phyloP scores from a whole-genome alignment of 176 grass and related monocot species.

The Oryza australiensis region DNA sequence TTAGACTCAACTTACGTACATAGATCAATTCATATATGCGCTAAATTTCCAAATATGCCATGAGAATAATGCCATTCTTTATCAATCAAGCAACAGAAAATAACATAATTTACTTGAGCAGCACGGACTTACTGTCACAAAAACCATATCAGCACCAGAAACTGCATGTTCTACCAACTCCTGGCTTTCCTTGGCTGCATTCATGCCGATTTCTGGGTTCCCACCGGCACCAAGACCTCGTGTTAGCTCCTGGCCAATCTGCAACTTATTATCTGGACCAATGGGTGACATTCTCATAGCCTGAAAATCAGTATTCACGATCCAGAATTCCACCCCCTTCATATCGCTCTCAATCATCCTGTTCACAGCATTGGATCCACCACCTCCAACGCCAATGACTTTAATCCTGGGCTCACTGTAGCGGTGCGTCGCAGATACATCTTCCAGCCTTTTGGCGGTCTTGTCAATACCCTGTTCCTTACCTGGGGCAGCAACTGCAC shows the following conservation, averaged over 20 bases:
- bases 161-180: constrained; percentile 71
- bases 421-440: constrained; percentile 23
- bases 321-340: constrained; percentile 86
- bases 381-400: constrained; percentile 85
- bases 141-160: constrained; percentile 75
- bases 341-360: constrained; percentile 85
- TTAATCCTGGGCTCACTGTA: constrained; percentile 84
- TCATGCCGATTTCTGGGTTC: constrained; percentile 83
- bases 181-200: constrained; percentile 76
- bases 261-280: constrained; percentile 59
- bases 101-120: neutral
- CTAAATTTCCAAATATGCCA: neutral
- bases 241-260: constrained; percentile 77
- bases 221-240: constrained; percentile 84
- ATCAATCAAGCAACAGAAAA: constrained; percentile 12
- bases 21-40: neutral
- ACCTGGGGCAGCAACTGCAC: constrained; percentile 35
- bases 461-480: constrained; percentile 21
- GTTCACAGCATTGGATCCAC: constrained; percentile 82
- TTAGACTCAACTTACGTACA: neutral
- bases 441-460: constrained; percentile 29
- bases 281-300: constrained; percentile 77
- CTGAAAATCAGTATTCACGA: constrained; percentile 88
- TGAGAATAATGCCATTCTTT: neutral
- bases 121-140: constrained; percentile 61